A percentile compares a stretch with the other conserved stretches of the same genome.
phyloP scores from a whole-genome alignment of 805 yeast genomes.

The Torulaspora indica region DNA sequence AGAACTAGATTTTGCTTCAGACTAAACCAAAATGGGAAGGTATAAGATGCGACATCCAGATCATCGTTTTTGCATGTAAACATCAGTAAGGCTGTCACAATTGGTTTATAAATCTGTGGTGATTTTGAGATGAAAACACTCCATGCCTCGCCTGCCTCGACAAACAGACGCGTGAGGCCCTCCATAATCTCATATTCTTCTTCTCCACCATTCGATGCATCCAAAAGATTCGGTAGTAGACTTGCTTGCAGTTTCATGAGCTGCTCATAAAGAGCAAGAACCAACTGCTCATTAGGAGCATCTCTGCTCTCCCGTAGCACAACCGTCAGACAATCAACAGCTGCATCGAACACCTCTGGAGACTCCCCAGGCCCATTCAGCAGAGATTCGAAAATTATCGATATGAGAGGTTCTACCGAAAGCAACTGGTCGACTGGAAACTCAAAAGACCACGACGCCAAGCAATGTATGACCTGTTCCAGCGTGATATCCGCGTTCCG shows the following conservation, averaged over 20 bases:
- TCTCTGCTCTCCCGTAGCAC: slow-evolving; percentile 80
- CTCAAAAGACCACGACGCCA: slow-evolving; percentile 89
- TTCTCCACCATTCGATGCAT: slow-evolving; percentile 33
- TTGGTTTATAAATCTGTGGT: slow-evolving; percentile 63
- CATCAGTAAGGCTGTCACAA: slow-evolving; percentile 68
- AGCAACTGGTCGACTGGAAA: slow-evolving; percentile 70
- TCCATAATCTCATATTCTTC: slow-evolving; percentile 58
- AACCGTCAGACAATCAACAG: slow-evolving; percentile 81
- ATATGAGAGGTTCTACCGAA: slow-evolving; percentile 56
- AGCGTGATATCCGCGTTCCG: slow-evolving; percentile 24
- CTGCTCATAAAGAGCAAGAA: slow-evolving; percentile 64
- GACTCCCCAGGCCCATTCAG: slow-evolving; percentile 37
- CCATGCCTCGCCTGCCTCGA: slow-evolving; percentile 96
- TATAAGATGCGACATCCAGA: slow-evolving; percentile 81
- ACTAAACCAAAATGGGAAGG: slow-evolving; percentile 88
- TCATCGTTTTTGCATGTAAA: slow-evolving; percentile 74
- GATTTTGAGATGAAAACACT: slow-evolving; percentile 73
- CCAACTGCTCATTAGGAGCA: slow-evolving; percentile 54
- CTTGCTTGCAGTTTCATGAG: slow-evolving; percentile 56
- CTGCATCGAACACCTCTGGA: slow-evolving; percentile 65
- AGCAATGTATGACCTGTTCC: slow-evolving; percentile 57
- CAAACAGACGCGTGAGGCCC: slow-evolving; percentile 68
- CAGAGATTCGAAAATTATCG: slow-evolving; percentile 61
- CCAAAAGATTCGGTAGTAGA: slow-evolving; percentile 38
- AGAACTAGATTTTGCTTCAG: slow-evolving; percentile 56